Evolutionary conservation across 352 stramenopile species (phyloP).

Genomic region (Globisporangium lucens): DNA sequence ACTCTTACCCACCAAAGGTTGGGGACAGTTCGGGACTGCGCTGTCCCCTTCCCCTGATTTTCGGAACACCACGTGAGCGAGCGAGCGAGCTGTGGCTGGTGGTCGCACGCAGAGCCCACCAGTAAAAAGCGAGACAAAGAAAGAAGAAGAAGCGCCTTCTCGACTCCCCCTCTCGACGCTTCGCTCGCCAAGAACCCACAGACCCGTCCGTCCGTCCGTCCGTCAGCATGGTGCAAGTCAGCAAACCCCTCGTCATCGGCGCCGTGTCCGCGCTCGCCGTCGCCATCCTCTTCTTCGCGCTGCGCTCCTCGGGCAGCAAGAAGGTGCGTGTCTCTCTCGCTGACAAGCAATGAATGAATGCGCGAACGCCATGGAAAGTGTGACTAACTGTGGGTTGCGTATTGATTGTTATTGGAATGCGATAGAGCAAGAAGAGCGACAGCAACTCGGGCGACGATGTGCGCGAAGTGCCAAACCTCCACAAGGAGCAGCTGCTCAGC

Average conservation of each 20-base stretch:
- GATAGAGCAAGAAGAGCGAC: slow-evolving; percentile 48
- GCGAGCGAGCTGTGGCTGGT: neutral
- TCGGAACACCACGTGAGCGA: neutral
- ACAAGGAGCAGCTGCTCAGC: slow-evolving; percentile 85
- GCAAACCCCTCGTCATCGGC: slow-evolving; percentile 78
- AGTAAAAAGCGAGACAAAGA: slow-evolving; percentile 3
- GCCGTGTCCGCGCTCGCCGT: slow-evolving; percentile 59
- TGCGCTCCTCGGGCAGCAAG: slow-evolving; percentile 35
- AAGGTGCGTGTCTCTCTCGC: slow-evolving; percentile 20
- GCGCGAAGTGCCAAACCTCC: slow-evolving; percentile 76
- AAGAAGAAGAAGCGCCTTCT: slow-evolving; percentile 13
- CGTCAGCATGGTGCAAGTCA: slow-evolving; percentile 65
- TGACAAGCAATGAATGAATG: neutral
- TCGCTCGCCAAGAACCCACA: neutral
- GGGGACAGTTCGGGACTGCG: neutral
- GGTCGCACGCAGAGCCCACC: slow-evolving; percentile 7
- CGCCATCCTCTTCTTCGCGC: slow-evolving; percentile 53
- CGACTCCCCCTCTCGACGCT: neutral
- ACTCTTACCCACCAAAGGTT: too few relatives aligned
- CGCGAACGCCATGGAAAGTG: neutral
- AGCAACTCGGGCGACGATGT: slow-evolving; percentile 55
- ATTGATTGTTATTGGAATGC: neutral
- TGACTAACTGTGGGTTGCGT: neutral
- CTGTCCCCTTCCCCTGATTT: neutral
- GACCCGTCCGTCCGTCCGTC: neutral